Evolutionary conservation across 2,329 filamentous ascomycete genomes (phyloP), one percentile per base, ranked within the genome.

Genomic region (Triangularia setosa): DNA sequence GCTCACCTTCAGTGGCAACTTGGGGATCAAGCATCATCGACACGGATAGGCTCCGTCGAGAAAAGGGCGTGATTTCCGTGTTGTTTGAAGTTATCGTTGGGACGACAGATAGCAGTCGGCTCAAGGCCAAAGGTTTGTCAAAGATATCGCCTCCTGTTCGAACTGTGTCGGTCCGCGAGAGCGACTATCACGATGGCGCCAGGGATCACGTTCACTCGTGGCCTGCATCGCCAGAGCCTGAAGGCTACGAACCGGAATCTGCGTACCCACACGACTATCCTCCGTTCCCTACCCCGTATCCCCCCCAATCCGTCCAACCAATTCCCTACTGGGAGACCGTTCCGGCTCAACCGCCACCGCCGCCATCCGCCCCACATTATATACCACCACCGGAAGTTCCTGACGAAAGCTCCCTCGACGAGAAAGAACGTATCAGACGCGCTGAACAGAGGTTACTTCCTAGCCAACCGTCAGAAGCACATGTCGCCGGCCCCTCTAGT

Each of bases 1-100:
- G 78, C 62, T 72, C 78, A 5, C 79, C 79, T 66, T 78, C 82
- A 59, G 75, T 84, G 58, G 79, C 82, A 6, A 80, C 83, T 11
- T 87, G 82, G 80, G 84, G 82, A 48, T 83, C 88, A 6, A 89
- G 88, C 65, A 92, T 97, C 67, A 84, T 96, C 52, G 93, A 97
- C 70, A 99, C 95, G 0, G 90, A 95, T 68, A 87, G 89, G 56
- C 86, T 98, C 25, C 85, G 92, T 58, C 87, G 93, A 48, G 92
- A 96, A 73, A 97, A 97, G 73, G 92, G 92, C 8, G 92, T 98
- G n/a, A 89, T 97, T 23, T 90, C 89, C 0, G 91, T 93, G 62
- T 83, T 90, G 0, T 94, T 97, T 71, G 93, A 97, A 74, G 85
- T 97, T 14, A 82, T 96, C 1, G 88, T 98, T 21, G 95, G 95